Base-by-base conservation (phyloP, 495 filamentous ascomycete species). In the Coniosporium apollinis region DNA sequence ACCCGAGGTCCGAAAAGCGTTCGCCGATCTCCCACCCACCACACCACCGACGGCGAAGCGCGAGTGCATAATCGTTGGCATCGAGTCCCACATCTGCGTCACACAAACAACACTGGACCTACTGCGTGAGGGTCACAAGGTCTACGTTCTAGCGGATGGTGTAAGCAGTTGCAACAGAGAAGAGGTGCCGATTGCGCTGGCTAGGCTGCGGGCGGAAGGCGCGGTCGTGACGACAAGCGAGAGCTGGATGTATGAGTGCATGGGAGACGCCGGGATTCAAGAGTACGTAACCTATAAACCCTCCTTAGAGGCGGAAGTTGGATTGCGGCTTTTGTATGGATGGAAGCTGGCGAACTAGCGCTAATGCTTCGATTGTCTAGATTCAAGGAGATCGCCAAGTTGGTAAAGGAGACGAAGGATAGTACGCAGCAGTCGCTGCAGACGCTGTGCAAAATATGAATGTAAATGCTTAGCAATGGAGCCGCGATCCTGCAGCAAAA, bases 1-100 rank as follows among this genome's bases (percentile, higher is more conserved):
- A 6, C 54, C 54, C 22, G 52, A 57, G 41, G 38, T 58, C 17
- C 45, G 43, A 29, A 31, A 48, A 13, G 48, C 42, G 28, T 47
- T 58, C 22, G 10, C 34, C 15, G 26, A 36, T 15, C 29, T 30
- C 18, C 37, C 28, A 19, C 28, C 1, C 37, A 43, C 34, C 34
- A 17, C 16, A 42, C 30, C 22, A 43, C 36, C 22, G 42, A 37
- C 33, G 32, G 34, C 42, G 38, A 43, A 37, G 37, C 39, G 40
- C 19, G 40, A 65, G 56, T 56, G 81, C 15, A 74, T 66, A 8
- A 64, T 87, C 34, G 76, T 91, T 4, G 89, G 89, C 7, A 92
- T 97, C 48, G 89, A 97, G 57, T 67, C 70, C 17, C 89, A 97
- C 54, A 87, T 97, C 49, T 97, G 89, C 59, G 74, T 97, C 2